Evolutionary conservation across 2,329 filamentous ascomycete genomes (phyloP), one percentile per base, ranked within the genome.

Genomic region (Neonectria faginata): DNA sequence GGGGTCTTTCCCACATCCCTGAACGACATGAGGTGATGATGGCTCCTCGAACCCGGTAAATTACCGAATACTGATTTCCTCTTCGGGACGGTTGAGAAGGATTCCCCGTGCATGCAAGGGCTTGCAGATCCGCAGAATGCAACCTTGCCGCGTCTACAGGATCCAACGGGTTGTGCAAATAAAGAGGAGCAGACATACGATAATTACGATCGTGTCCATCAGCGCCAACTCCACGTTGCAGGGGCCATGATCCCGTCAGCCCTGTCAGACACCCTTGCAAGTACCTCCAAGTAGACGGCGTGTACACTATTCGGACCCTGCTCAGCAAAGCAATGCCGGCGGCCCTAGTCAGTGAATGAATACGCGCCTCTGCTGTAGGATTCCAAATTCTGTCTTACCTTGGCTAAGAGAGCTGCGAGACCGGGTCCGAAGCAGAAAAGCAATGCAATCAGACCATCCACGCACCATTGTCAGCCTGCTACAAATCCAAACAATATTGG

Each of bases 31-130:
- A 25, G 53, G 53, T 31, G 53, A 56, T 56, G 39, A 18, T 18
- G 39, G 39, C 39, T 47, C 9, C 27, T 18, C 1, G 39, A n/a
- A 22, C 41, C 14, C 51, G 36, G 31, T 12, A 52, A 27, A 44
- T 20, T 31, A 18, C n/a, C 39, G 39, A 41, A 42, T 51, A 50
- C 56, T 58, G 33, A 42, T 51, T 58, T 29, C 56, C 56, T 39
- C 8, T 48, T 57, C 50, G 42, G 31, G 31, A 10, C 18, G 16
- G 8, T n/a, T 41, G 39, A 41, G 27, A 48, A 45, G 18, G 44
- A 36, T 31, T 55, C 25, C 44, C 31, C 55, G 20, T 39, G 42
- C 36, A 57, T 57, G 44, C 55, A 57, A 29, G 52, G 47, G 16
- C 25, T n/a, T 27, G 27, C 22, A 42, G 52, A 55, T 55, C 25